Base-by-base conservation (phyloP, 208 protist species). In the Vickermania ingenoplastis region DNA sequence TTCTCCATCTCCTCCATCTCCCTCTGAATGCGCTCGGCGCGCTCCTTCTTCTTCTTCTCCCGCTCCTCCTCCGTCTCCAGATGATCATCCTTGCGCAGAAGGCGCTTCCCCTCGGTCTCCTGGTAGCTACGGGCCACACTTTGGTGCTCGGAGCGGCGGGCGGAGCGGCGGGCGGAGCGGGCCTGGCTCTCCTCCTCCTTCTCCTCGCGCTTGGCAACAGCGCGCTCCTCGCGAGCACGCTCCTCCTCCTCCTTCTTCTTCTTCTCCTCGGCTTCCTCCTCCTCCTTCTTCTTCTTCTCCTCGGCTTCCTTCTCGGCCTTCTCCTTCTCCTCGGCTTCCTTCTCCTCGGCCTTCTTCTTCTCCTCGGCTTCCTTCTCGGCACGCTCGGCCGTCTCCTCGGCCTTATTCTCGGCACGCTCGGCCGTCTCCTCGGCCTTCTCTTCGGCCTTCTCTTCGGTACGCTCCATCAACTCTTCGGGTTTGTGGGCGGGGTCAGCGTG, bases 1-100 rank as follows among this genome's bases (percentile, higher is more conserved):
- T 65, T 53, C 31, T 65, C 17, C 58, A 74, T 60, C 25, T 61
- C 36, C 24, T 41, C 56, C n/a, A 17, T 27, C 36, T 61, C 56
- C 24, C 49, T 65, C 67, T 23, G 36, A 17, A 54, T 21, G 7
- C 23, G 50, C 21, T 26, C 21, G 11, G 30, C 30, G 7, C 13
- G 56, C 56, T 61, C 31, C n/a, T n/a, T n/a, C n/a, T n/a, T n/a
- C n/a, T n/a, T n/a, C 27, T 27, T 21, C 13, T 13, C 56, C 56
- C 5, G 26, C n/a, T 50, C 31, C 55, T 61, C 51, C 31, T 26
- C 61, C n/a, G n/a, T n/a, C n/a, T n/a, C n/a, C n/a, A n/a, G n/a
- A n/a, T n/a, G n/a, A n/a, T n/a, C n/a, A n/a, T 45, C 36, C 61
- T 83, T 83, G 4, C 69, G 67, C 26, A 83, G 30, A 2, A 83